A percentile compares a stretch with the other conserved stretches of the same genome.
These are phyloP conservation scores for Syzygium syzygioides DNA, from an alignment of 441 rosid species.

Conservation along the genomic window DNA sequence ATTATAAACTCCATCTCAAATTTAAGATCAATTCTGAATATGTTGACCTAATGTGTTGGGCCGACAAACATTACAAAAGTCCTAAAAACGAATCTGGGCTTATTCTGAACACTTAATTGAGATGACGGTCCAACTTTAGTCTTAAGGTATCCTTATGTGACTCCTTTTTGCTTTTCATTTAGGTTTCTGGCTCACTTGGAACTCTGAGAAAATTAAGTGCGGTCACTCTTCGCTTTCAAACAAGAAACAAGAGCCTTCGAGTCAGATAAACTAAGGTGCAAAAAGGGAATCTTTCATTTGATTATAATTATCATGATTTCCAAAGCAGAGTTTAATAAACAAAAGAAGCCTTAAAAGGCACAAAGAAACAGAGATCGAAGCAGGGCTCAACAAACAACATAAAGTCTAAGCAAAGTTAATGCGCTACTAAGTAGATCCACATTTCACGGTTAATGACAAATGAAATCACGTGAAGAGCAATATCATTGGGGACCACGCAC, in stretches of 20 bases:
- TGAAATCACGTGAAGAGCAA: neutral
- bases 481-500: neutral
- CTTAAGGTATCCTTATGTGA: neutral
- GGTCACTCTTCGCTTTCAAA: neutral
- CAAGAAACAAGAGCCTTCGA: neutral
- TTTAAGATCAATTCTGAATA: neutral
- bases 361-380: neutral
- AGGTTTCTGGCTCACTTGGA: neutral
- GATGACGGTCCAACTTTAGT: neutral
- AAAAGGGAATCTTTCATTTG: neutral
- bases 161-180: neutral
- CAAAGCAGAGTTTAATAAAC: neutral
- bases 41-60: neutral
- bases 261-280: neutral
- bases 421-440: neutral
- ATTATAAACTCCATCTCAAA: neutral
- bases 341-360: neutral
- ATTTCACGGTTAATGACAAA: neutral
- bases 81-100: neutral
- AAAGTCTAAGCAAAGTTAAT: neutral
- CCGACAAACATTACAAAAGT: neutral
- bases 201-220: too few relatives aligned
- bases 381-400: too few relatives aligned
- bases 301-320: neutral
- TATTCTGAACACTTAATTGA: neutral